A percentile compares a stretch with the other conserved stretches of the same genome.
Evolutionary conservation across 2,329 filamentous ascomycete species (phyloP).

Genomic region (Pseudogymnoascus sp.): DNA sequence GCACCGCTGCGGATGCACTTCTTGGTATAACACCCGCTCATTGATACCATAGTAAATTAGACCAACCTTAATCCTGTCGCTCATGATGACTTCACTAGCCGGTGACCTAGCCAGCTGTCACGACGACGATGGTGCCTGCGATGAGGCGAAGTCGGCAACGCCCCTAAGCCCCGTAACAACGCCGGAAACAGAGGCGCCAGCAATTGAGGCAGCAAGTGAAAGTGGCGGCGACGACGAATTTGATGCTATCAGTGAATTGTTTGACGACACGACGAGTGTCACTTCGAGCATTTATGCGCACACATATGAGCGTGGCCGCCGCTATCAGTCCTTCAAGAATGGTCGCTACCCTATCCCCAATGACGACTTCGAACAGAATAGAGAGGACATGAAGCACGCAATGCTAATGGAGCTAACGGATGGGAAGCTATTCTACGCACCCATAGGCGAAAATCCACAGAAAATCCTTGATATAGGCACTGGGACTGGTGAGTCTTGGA

Average conservation of each 20-base stretch:
- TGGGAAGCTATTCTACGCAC: conserved; percentile 38
- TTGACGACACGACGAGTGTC: conserved; percentile 23
- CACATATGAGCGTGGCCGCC: conserved; percentile 16
- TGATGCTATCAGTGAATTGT: conserved; percentile 19
- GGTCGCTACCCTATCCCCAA: conserved; percentile 4
- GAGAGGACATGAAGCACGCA: conserved; percentile 32
- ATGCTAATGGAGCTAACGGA: conserved; percentile 33
- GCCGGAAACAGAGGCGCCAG: not conserved
- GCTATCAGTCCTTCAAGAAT: conserved; percentile 1
- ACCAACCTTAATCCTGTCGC: not conserved
- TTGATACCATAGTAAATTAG: conserved; percentile 2
- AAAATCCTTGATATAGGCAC: conserved; percentile 13
- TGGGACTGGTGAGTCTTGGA: conserved; percentile 11
- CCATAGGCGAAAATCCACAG: conserved; percentile 32
- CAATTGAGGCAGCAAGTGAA: conserved; percentile 20
- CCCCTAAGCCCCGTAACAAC: not conserved
- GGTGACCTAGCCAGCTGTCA: not conserved
- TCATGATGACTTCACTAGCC: not conserved
- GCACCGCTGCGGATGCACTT: not conserved
- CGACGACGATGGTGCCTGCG: not conserved
- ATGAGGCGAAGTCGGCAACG: not conserved
- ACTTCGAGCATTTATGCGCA: conserved; percentile 26
- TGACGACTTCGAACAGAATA: conserved; percentile 3
- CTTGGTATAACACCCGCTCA: not conserved
- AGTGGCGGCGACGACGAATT: conserved; percentile 22